Conservation (phyloP, 139 green algal species). For the Chlorella sp. region DNA sequence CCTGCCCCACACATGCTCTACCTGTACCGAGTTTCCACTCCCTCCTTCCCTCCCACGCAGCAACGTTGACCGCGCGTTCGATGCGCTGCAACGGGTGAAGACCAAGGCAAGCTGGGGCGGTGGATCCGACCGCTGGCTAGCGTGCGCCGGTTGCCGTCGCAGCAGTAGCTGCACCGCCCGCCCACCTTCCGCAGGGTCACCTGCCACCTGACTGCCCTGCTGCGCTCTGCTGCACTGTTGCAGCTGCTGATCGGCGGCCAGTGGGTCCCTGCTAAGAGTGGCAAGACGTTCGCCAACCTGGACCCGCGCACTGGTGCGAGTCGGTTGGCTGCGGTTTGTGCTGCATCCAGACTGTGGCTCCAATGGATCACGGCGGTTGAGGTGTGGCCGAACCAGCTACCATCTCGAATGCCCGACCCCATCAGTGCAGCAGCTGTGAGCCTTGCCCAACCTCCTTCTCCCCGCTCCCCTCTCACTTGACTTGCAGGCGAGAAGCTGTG, state of each 20-base stretch:
- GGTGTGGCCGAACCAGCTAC: too few species aligned
- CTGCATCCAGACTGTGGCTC: neutral
- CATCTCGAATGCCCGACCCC: neutral
- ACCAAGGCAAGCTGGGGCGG: neutral
- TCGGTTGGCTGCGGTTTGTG: neutral
- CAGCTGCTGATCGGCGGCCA: constrained; percentile 74
- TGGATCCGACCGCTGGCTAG: neutral
- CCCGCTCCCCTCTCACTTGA: too few species aligned
- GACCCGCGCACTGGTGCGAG: constrained; percentile 70
- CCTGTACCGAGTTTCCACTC: neutral
- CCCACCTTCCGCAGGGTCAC: neutral
- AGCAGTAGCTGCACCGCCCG: neutral
- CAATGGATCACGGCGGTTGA: neutral
- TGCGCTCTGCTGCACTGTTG: neutral
- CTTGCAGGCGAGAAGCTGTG: constrained; percentile 12
- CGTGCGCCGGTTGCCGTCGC: neutral
- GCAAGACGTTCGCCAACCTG: constrained; percentile 39
- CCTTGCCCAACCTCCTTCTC: neutral
- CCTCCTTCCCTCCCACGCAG: neutral
- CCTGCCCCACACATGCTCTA: too few species aligned
- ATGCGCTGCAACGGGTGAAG: constrained; percentile 4
- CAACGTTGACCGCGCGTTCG: neutral
- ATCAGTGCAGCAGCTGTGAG: neutral
- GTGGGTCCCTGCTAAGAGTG: constrained; percentile 55
- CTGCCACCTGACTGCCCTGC: neutral